Base-by-base conservation (phyloP, 495 filamentous ascomycete genomes). In the Penicillium canariense region DNA sequence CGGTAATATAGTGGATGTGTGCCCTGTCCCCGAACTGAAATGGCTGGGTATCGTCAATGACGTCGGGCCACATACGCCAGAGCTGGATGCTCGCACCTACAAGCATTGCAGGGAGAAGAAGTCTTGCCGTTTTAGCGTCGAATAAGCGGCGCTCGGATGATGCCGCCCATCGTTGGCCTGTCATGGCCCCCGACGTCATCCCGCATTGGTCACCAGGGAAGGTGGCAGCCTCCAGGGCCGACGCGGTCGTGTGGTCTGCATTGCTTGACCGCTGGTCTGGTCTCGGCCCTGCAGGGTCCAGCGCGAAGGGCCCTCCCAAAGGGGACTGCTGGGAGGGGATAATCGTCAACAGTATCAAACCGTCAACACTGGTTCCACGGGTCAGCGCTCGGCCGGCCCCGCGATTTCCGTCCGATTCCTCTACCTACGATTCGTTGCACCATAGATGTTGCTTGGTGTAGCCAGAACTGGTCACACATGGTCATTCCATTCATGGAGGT, bases 301-400 rank as follows among this genome's bases (percentile, higher is more conserved):
- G 4, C 3, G n/a, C n/a, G n/a, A n/a, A n/a, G n/a, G n/a, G n/a
- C n/a, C n/a, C n/a, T n/a, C n/a, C n/a, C n/a, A n/a, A n/a, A n/a
- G n/a, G n/a, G n/a, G n/a, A n/a, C n/a, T n/a, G n/a, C n/a, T n/a
- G n/a, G n/a, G n/a, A n/a, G n/a, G n/a, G n/a, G n/a, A n/a, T n/a
- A n/a, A n/a, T n/a, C n/a, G n/a, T n/a, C n/a, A n/a, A n/a, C n/a
- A n/a, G 22, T 34, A 35, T 48, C 46, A 34, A 32, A 48, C 46
- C 22, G 15, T 50, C 20, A 50, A 50, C 48, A 50, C 22, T 15
- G 4, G 50, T 65, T 63, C 62, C 62, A 65, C 48, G 62, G 62
- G 32, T 60, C 62, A 28, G 12, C 6, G 5, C 17, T 50, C 50
- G 61, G 52, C 43, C 50, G 52, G 40, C 51, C 58, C 61, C 53